These are phyloP conservation scores for Tulasnella sp. DNA, from an alignment of 768 basidiomycete genomes.

Conservation along the genomic window DNA sequence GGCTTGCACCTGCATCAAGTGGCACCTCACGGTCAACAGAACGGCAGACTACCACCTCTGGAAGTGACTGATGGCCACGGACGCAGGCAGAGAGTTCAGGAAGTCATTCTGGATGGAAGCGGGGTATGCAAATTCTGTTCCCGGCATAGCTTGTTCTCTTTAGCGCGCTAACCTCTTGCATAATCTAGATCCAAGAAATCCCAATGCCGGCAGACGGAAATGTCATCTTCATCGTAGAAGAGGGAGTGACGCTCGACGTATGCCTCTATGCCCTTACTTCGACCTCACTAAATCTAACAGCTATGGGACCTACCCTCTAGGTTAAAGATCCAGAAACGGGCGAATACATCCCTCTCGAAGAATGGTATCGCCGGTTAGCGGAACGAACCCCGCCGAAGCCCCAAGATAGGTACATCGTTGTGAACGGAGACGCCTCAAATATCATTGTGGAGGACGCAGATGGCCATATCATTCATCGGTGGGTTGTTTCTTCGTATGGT, in stretches of 20 bases:
- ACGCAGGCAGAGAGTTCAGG: conserved; percentile 18
- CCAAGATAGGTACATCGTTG: conserved; percentile 25
- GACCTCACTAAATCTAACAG: neutral
- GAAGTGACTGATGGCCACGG: conserved; percentile 26
- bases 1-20: conserved; percentile 21
- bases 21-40: neutral
- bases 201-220: conserved; percentile 31
- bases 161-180: neutral
- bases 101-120: conserved; percentile 24
- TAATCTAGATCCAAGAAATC: conserved; percentile 22
- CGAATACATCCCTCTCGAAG: conserved; percentile 30
- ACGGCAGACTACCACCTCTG: conserved; percentile 9
- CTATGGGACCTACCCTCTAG: neutral
- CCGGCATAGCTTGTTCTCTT: neutral
- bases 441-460: conserved; percentile 23
- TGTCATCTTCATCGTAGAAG: conserved; percentile 30
- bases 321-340: conserved; percentile 31
- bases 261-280: neutral
- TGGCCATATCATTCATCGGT: conserved; percentile 21
- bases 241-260: conserved; percentile 31
- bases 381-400: neutral
- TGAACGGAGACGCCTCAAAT: conserved; percentile 28
- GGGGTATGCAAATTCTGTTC: neutral
- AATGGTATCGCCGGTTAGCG: conserved; percentile 25
- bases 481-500: neutral